These are phyloP conservation scores for Trichoderma atroviride DNA, from an alignment of 2,329 filamentous ascomycete genomes.

Conservation along the genomic window DNA sequence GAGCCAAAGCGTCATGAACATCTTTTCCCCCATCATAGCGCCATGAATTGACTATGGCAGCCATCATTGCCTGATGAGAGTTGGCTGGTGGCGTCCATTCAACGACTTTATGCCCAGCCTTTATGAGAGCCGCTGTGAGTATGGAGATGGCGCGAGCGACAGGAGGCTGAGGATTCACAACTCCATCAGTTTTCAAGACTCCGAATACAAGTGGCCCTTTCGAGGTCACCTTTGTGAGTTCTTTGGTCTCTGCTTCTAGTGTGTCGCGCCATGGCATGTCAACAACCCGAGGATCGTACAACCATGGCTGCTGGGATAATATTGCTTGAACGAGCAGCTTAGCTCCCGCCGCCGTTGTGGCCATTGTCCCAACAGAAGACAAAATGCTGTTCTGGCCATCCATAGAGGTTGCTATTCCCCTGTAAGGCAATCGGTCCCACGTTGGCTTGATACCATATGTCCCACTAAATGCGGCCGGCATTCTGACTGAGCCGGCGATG, in stretches of 20 bases:
- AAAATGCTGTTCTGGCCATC: neutral
- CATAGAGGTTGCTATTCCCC: neutral
- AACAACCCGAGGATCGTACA: neutral
- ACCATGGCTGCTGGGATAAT: neutral
- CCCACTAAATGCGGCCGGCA: neutral
- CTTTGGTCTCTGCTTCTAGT: neutral
- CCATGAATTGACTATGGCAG: neutral
- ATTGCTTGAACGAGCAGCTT: neutral
- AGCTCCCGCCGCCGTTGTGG: neutral
- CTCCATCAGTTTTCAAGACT: neutral
- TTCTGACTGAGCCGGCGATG: neutral
- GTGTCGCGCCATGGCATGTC: neutral
- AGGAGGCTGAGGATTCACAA: neutral
- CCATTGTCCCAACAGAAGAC: neutral
- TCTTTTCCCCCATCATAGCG: neutral
- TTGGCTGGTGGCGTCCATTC: neutral
- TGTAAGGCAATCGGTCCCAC: neutral
- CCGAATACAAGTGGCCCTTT: neutral
- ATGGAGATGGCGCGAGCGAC: neutral
- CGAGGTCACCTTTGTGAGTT: neutral
- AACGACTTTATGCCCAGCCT: neutral
- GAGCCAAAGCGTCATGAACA: neutral
- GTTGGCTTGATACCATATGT: neutral
- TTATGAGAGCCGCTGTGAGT: neutral
- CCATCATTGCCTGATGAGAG: neutral